Evolutionary conservation across 352 stramenopile genomes (phyloP).

Genomic region (Globisporangium yorkense): DNA sequence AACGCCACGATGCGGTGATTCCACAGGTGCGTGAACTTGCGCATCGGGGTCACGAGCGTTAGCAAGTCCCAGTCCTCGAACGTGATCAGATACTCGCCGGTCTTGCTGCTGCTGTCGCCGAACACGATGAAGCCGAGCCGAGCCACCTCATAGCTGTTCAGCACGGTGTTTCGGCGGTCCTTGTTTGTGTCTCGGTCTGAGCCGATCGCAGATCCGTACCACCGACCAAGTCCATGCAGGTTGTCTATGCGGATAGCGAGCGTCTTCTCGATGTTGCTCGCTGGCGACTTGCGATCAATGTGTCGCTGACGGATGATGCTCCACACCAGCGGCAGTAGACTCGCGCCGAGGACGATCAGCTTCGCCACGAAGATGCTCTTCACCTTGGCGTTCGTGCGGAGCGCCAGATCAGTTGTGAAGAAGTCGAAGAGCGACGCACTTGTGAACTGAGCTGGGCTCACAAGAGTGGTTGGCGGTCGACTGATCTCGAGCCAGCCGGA

Average conservation of each 20-base stretch:
- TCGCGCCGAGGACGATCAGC: background rate
- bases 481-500: constrained; percentile 1
- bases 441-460: constrained; percentile 7
- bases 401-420: constrained; percentile 1
- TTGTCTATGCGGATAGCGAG: background rate
- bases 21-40: constrained; percentile 2
- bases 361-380: constrained; percentile 4
- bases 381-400: constrained; percentile 1
- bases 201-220: background rate
- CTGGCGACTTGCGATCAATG: background rate
- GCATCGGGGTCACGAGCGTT: background rate
- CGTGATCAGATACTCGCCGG: background rate
- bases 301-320: background rate
- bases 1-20: constrained; percentile 1
- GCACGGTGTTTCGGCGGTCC: background rate
- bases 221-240: background rate
- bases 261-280: background rate
- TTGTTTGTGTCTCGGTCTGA: background rate
- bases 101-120: background rate
- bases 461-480: constrained; percentile 1
- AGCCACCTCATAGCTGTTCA: constrained; percentile 14
- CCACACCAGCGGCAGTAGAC: constrained; percentile 3
- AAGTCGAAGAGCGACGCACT: constrained; percentile 5
- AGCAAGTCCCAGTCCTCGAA: background rate
- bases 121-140: constrained; percentile 20